These are phyloP conservation scores for Ceratocystis colombiana DNA, from an alignment of 2,329 filamentous ascomycete genomes.

Conservation along the genomic window DNA sequence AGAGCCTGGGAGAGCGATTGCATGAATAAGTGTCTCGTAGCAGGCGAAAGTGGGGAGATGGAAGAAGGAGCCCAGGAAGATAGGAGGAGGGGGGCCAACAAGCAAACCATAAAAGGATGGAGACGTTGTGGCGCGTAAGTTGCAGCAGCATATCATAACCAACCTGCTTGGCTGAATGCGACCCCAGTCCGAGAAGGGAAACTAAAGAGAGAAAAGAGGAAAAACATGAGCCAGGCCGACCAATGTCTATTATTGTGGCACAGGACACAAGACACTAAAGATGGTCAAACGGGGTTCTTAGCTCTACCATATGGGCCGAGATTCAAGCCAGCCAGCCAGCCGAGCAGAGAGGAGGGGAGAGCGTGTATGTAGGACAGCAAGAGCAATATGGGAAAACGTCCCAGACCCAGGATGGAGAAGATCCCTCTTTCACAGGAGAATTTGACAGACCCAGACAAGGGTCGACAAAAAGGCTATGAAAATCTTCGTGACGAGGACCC, in stretches of 20 bases:
- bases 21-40: not conserved
- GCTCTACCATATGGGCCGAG: too few relatives aligned
- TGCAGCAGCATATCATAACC: not conserved
- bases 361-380: not conserved
- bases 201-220: not conserved
- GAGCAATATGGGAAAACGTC: not conserved
- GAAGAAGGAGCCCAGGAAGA: not conserved
- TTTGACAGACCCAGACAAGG: constrained; percentile 5
- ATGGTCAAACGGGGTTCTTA: too few relatives aligned
- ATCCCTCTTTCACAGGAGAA: not conserved
- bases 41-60: not conserved
- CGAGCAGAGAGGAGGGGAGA: not conserved
- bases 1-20: not conserved
- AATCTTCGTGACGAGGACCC: not conserved
- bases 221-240: not conserved
- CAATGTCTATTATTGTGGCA: not conserved
- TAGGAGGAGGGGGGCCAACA: not conserved
- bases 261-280: not conserved
- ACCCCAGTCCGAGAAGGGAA: not conserved
- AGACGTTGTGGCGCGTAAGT: constrained; percentile 4
- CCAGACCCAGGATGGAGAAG: not conserved
- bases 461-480: not conserved
- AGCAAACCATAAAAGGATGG: not conserved
- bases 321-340: too few relatives aligned
- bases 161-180: not conserved